phyloP scores from a whole-genome alignment of 2,329 filamentous ascomycete species.

The Fusarium protoensiforme region DNA sequence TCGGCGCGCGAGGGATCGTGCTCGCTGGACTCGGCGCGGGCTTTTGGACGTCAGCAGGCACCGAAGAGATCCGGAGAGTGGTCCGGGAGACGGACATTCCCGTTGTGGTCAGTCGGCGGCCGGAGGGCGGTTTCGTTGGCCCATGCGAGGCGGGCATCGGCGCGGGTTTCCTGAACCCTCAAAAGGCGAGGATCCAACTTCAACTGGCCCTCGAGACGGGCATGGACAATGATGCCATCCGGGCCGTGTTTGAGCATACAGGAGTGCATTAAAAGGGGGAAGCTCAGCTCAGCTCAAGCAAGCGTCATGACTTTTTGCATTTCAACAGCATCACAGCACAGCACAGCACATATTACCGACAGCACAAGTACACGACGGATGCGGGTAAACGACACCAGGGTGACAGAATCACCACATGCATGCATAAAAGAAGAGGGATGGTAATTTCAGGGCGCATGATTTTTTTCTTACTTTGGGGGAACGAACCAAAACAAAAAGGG shows the following conservation, averaged over 20 bases:
- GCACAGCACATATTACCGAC: slow-evolving; percentile 17
- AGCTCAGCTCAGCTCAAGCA: background rate
- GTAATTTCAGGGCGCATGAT: slow-evolving; percentile 19
- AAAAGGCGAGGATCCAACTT: slow-evolving; percentile 65
- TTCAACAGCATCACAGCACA: slow-evolving; percentile 8
- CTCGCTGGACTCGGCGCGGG: slow-evolving; percentile 67
- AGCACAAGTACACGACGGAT: slow-evolving; percentile 11
- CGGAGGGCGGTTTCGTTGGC: slow-evolving; percentile 64
- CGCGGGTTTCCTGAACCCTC: slow-evolving; percentile 65
- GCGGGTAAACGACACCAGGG: slow-evolving; percentile 15
- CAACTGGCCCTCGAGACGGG: slow-evolving; percentile 52
- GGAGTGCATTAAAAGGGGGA: slow-evolving; percentile 37
- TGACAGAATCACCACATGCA: background rate
- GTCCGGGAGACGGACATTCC: slow-evolving; percentile 58
- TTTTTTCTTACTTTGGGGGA: slow-evolving; percentile 11
- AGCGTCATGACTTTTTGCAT: slow-evolving; percentile 2
- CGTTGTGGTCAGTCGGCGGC: slow-evolving; percentile 62
- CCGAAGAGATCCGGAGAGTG: slow-evolving; percentile 54
- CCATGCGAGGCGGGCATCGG: slow-evolving; percentile 52
- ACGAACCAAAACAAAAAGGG: slow-evolving; percentile 34
- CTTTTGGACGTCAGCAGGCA: slow-evolving; percentile 55
- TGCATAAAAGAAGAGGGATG: background rate
- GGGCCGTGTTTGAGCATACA: slow-evolving; percentile 43
- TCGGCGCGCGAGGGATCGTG: slow-evolving; percentile 65
- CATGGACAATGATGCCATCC: slow-evolving; percentile 43